Base-by-base conservation (phyloP, 306 rosid species). In the Heteromeles arbutifolia region DNA sequence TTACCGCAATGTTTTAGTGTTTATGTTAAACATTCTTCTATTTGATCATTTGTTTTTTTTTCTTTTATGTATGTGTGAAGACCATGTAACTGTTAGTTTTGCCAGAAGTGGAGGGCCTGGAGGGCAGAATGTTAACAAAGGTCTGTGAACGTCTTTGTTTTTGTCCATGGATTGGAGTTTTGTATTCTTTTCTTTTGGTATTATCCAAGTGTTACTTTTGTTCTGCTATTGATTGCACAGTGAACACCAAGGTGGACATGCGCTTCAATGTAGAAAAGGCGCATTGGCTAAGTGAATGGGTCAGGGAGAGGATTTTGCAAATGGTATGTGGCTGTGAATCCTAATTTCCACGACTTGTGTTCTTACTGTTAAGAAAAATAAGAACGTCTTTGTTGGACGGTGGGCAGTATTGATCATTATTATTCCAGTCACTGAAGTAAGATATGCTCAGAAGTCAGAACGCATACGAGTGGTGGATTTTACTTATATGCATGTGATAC, bases 51-150 rank as follows among this genome's bases (percentile, higher is more conserved):
- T 32, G 8, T 34, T 70, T 2, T 25, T 4, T 31, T 31, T 44
- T 9, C 41, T 17, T 25, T 29, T 11, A 12, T 14, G 5, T 63
- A 65, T 69, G 26, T 58, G 62, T 84, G 65, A 78, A 94, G 98
- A 94, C 70, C 88, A 88, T 65, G 98, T 94, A 29, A 84, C 83
- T 37, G 93, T 94, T 69, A 87, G 45, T 70, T 94, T 90, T 87
- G 96, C 96, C 3, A 87, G 98, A 87, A 94, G 98, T 72, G 97
- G 98, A 57, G 98, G 98, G 19, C 97, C 98, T 68, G 97, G 98
- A 43, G 98, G 98, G 62, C 98, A 94, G 85, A 94, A 90, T 83
- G 97, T 94, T 17, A 94, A 91, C 82, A 91, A 94, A 88, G 96
- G 97, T 90, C 72, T 44, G 74, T 67, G 74, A 74, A 48, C 67